Conservation (phyloP, 2,329 filamentous ascomycete genomes). For the Parascedosporium putredinis region DNA sequence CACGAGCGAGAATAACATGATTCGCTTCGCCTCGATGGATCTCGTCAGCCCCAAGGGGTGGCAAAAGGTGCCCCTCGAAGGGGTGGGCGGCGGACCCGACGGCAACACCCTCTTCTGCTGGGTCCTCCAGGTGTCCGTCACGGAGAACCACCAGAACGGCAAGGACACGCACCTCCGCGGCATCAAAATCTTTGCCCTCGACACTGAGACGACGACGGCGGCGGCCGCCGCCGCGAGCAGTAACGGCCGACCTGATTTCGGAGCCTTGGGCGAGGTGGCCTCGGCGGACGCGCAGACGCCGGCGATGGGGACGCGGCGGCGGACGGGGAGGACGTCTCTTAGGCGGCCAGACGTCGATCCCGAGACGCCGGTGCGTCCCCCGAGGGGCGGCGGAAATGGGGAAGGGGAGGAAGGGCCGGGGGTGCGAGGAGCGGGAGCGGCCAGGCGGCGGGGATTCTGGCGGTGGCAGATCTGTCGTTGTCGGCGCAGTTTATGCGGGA, state of each 20-base stretch:
- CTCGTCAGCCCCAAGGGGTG: slow-evolving; percentile 76
- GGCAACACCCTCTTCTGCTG: slow-evolving; percentile 75
- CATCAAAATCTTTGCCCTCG: slow-evolving; percentile 69
- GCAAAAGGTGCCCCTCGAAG: slow-evolving; percentile 65
- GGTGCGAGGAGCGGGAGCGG: slow-evolving; percentile 11
- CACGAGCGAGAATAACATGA: slow-evolving; percentile 82
- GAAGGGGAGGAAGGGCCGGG: slow-evolving; percentile 6
- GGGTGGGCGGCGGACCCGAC: slow-evolving; percentile 47
- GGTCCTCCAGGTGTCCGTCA: slow-evolving; percentile 78
- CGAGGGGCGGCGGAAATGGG: slow-evolving; percentile 2
- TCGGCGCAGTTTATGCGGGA: slow-evolving; percentile 31
- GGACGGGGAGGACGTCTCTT: neutral
- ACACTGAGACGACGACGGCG: slow-evolving; percentile 30
- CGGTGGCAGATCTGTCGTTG: slow-evolving; percentile 24
- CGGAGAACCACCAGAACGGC: slow-evolving; percentile 97
- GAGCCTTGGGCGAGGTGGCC: slow-evolving; percentile 13
- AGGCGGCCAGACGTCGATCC: neutral
- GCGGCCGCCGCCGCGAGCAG: too few species aligned
- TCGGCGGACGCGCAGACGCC: neutral
- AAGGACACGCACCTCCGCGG: slow-evolving; percentile 97
- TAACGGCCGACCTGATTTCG: neutral
- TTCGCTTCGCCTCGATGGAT: slow-evolving; percentile 74
- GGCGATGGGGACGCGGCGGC: neutral
- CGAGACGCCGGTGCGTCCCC: neutral
- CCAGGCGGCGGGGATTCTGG: slow-evolving; percentile 21